Conservation (phyloP, 2,329 filamentous ascomycete genomes). For the Xylariaceae sp. region DNA sequence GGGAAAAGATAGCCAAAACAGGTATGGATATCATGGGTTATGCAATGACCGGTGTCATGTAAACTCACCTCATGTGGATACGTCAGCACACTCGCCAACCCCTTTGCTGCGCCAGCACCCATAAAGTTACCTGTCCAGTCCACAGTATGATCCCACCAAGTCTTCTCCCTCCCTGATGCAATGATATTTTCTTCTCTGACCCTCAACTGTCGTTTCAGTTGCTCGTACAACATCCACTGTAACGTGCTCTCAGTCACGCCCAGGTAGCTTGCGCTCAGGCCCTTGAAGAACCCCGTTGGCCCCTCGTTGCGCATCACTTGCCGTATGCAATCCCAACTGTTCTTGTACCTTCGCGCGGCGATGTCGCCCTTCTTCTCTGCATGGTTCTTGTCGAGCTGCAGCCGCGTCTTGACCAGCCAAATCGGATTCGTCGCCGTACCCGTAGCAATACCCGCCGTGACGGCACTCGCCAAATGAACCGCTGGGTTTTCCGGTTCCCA, state of each 20-base stretch:
- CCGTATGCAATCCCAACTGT: constrained; percentile 81
- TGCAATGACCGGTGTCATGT: no score
- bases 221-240: constrained; percentile 93
- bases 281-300: constrained; percentile 77
- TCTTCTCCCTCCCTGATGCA: constrained; percentile 58
- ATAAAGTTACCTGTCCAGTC: constrained; percentile 75
- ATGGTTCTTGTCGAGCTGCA: constrained; percentile 86
- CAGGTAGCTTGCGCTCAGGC: constrained; percentile 85
- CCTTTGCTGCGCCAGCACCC: constrained; percentile 79
- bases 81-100: constrained; percentile 76
- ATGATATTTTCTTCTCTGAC: constrained; percentile 56
- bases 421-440: constrained; percentile 93
- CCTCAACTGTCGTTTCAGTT: constrained; percentile 74
- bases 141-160: constrained; percentile 68
- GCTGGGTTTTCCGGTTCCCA: constrained; percentile 63
- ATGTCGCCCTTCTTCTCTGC: constrained; percentile 54
- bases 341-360: constrained; percentile 68
- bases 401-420: constrained; percentile 89
- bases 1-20: not conserved
- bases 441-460: constrained; percentile 76
- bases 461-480: constrained; percentile 75
- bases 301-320: constrained; percentile 81
- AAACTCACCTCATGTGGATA: constrained; percentile 82
- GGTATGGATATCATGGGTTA: no score
- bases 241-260: constrained; percentile 86